Conservation (phyloP, 768 basidiomycete species). For the Panaeolus cyanescens region DNA sequence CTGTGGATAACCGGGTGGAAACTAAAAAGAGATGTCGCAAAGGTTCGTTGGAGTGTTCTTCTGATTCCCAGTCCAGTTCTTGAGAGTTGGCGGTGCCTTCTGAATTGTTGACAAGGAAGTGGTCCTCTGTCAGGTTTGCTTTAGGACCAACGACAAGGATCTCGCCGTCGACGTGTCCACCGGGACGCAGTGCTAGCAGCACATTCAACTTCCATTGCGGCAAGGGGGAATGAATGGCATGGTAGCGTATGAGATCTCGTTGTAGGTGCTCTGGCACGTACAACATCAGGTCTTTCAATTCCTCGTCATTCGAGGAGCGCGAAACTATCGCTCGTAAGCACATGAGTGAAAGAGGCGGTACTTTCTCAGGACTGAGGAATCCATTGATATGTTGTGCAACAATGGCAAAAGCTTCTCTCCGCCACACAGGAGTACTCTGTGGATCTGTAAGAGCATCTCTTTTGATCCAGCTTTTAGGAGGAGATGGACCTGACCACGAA, state of each 20-base stretch:
- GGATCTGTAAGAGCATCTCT: slow-evolving; percentile 28
- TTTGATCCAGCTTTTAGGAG: slow-evolving; percentile 60
- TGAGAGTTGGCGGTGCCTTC: slow-evolving; percentile 5
- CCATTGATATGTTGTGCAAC: slow-evolving; percentile 37
- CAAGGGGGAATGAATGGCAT: slow-evolving; percentile 60
- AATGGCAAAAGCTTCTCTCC: slow-evolving; percentile 56
- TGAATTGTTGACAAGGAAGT: slow-evolving; percentile 29
- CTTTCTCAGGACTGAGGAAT: slow-evolving; percentile 19
- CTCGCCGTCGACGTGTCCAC: slow-evolving; percentile 63
- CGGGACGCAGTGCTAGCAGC: slow-evolving; percentile 47
- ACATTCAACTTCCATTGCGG: slow-evolving; percentile 48
- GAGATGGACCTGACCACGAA: slow-evolving; percentile 47
- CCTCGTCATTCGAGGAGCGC: slow-evolving; percentile 35
- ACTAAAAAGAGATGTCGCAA: slow-evolving; percentile 55
- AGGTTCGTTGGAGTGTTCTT: slow-evolving; percentile 31
- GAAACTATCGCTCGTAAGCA: slow-evolving; percentile 55
- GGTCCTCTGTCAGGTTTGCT: slow-evolving; percentile 42
- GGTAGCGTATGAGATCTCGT: slow-evolving; percentile 56
- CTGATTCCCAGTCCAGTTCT: slow-evolving; percentile 49
- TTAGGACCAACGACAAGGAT: slow-evolving; percentile 63
- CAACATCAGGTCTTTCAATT: slow-evolving; percentile 50
- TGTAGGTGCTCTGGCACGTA: slow-evolving; percentile 62
- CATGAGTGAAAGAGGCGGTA: slow-evolving; percentile 57
- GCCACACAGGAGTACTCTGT: slow-evolving; percentile 43
- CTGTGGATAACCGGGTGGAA: slow-evolving; percentile 44